phyloP scores from a whole-genome alignment of 2,329 filamentous ascomycete genomes.

The Bipolaris cookei region DNA sequence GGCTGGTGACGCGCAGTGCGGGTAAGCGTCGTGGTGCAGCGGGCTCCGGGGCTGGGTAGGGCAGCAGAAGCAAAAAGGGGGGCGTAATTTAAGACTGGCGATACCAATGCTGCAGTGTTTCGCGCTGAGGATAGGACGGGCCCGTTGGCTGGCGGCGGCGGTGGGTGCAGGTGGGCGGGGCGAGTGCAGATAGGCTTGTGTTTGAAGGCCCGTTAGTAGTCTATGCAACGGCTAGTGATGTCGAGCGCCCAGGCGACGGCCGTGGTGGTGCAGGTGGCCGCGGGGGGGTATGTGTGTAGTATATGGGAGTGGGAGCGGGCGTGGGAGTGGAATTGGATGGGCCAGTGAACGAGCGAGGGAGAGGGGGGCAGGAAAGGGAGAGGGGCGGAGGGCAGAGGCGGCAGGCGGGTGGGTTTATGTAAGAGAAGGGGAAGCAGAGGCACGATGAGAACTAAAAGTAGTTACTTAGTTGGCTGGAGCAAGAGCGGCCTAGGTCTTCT shows the following conservation, averaged over 20 bases:
- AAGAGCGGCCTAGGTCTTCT: constrained; percentile 29
- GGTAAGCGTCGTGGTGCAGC: constrained; percentile 25
- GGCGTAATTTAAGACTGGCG: constrained; percentile 40
- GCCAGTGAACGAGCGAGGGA: neutral
- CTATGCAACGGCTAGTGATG: constrained; percentile 21
- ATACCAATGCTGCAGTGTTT: constrained; percentile 39
- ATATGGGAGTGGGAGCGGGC: neutral
- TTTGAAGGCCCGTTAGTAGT: constrained; percentile 20
- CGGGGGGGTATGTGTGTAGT: constrained; percentile 8
- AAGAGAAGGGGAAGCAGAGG: constrained; percentile 1
- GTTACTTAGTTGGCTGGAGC: constrained; percentile 16
- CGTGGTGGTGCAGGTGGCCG: constrained; percentile 9
- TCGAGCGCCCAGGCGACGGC: neutral
- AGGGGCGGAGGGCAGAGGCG: neutral
- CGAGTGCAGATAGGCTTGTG: constrained; percentile 18
- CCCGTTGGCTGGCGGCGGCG: constrained; percentile 12
- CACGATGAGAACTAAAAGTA: neutral
- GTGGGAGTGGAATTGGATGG: neutral
- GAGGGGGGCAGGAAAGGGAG: neutral
- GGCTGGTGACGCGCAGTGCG: constrained; percentile 33
- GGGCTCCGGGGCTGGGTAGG: constrained; percentile 6
- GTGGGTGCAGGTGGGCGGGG: constrained; percentile 27
- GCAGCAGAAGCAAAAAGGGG: constrained; percentile 21
- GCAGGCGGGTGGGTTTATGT: neutral
- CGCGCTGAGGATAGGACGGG: constrained; percentile 28